Percentiles rank a stretch among this genome's conserved stretches.
These are phyloP conservation scores for Populus pruinosa DNA, from an alignment of 345 rosid species.

Conservation along the genomic window DNA sequence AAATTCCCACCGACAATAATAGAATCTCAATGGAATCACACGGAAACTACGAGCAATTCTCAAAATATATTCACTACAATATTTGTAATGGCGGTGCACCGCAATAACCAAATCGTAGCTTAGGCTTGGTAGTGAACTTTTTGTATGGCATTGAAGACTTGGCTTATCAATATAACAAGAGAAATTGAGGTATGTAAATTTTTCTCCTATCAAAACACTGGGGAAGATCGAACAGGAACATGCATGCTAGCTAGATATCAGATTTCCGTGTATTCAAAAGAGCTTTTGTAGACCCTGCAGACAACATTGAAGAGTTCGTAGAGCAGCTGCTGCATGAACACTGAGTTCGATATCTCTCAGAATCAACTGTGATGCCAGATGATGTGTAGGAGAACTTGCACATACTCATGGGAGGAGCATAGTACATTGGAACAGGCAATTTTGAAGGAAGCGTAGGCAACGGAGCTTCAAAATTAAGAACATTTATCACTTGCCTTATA, in stretches of 20 bases:
- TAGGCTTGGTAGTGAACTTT: too few species aligned
- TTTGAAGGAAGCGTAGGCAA: constrained; percentile 22
- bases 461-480: constrained; percentile 23
- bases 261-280: constrained; percentile 1
- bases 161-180: too few species aligned
- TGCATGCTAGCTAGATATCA: background rate
- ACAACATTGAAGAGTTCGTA: constrained; percentile 3
- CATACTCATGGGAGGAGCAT: constrained; percentile 20
- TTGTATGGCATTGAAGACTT: too few species aligned
- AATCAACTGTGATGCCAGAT: constrained; percentile 5
- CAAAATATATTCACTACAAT: too few species aligned
- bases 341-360: background rate
- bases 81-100: too few species aligned
- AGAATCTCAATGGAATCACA: too few species aligned
- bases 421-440: constrained; percentile 26
- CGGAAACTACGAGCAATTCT: too few species aligned
- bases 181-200: too few species aligned
- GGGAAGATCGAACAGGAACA: too few species aligned
- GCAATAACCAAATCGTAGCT: too few species aligned
- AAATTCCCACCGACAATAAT: too few species aligned
- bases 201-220: too few species aligned
- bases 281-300: constrained; percentile 11
- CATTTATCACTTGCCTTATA: constrained; percentile 24
- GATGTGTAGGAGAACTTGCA: constrained; percentile 20
- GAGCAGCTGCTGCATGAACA: constrained; percentile 9